Base-by-base conservation (phyloP, 2,329 filamentous ascomycete genomes). In the Zymoseptoria passerinii region DNA sequence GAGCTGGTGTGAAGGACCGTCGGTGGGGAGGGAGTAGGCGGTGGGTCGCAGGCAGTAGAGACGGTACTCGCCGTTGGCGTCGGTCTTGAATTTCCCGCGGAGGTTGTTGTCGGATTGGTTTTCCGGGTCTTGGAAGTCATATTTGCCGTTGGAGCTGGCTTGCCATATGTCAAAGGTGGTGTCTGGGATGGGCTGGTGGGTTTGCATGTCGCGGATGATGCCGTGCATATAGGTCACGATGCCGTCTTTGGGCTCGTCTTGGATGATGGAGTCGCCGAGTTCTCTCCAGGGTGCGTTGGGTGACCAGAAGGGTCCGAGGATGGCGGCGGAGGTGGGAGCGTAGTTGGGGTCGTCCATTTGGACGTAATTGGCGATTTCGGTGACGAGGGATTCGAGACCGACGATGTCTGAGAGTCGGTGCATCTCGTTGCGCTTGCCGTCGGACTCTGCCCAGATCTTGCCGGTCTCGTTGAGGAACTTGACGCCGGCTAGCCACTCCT, bases 91-190 rank as follows among this genome's bases (percentile, higher is more conserved):
- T 77, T 89, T 90, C 72, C 87, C 87, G 50, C 87, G 82, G 49
- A 90, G 79, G 78, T 90, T 90, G 80, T 89, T 87, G 70, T 83
- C 82, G 53, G 76, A 75, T 78, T 89, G 86, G 75, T 83, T 84
- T 58, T 85, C 81, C 0, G 85, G 86, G 73, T 90, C 87, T 74
- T 88, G 85, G 79, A 87, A 72, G 58, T 72, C 70, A 78, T 90
- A 90, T 71, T 86, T 84, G 72, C 86, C 87, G 76, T 89, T 90
- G 72, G 85, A 79, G 64, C 82, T 86, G 54, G 87, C 86, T 71
- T 90, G 85, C 87, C 87, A 90, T 77, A 90, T 86, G 71, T 90
- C 88, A 67, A 90, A 83, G 63, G 88, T 84, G 65, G 86, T 87
- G 67, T 79, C 77, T 56, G 80, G 80, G 67, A 90, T 85, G 61